Conservation (phyloP, 768 basidiomycete genomes). For the Xerocomellus intermedius region DNA sequence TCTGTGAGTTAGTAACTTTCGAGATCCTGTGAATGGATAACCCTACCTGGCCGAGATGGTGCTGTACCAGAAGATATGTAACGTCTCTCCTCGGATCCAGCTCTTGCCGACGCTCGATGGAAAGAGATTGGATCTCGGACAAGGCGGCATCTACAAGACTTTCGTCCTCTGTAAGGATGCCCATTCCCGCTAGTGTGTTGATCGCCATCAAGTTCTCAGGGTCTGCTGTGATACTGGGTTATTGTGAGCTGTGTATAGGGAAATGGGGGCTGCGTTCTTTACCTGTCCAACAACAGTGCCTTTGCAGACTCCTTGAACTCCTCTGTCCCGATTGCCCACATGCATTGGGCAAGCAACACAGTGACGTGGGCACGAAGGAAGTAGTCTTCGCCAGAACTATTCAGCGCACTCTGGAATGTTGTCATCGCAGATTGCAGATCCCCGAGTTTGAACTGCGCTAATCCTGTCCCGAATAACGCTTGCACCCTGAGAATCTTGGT, state of each 20-base stretch:
- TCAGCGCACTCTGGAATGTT: conserved; percentile 66
- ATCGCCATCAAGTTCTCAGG: conserved; percentile 79
- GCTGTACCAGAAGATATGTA: conserved; percentile 66
- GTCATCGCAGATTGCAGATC: conserved; percentile 62
- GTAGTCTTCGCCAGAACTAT: conserved; percentile 47
- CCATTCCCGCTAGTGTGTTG: conserved; percentile 86
- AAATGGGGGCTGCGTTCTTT: conserved; percentile 20
- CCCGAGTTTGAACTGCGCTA: conserved; percentile 66
- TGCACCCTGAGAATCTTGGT: conserved; percentile 53
- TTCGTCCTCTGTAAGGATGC: conserved; percentile 75
- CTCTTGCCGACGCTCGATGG: conserved; percentile 59
- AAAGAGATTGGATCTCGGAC: conserved; percentile 71
- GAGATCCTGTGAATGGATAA: not conserved
- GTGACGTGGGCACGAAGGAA: conserved; percentile 63
- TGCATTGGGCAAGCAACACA: conserved; percentile 77
- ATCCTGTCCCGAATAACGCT: conserved; percentile 65
- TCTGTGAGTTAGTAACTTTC: not conserved
- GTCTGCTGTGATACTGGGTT: conserved; percentile 67
- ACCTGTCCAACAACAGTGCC: conserved; percentile 81
- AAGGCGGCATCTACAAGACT: conserved; percentile 82
- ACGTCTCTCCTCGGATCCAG: conserved; percentile 73
- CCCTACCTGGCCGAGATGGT: conserved; percentile 72
- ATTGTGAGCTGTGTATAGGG: conserved; percentile 13
- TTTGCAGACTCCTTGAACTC: conserved; percentile 80
- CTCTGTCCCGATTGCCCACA: conserved; percentile 79